Evolutionary conservation across 805 yeast species (phyloP), one percentile per base, ranked within the genome.

Genomic region (Yarrowia deformans): DNA sequence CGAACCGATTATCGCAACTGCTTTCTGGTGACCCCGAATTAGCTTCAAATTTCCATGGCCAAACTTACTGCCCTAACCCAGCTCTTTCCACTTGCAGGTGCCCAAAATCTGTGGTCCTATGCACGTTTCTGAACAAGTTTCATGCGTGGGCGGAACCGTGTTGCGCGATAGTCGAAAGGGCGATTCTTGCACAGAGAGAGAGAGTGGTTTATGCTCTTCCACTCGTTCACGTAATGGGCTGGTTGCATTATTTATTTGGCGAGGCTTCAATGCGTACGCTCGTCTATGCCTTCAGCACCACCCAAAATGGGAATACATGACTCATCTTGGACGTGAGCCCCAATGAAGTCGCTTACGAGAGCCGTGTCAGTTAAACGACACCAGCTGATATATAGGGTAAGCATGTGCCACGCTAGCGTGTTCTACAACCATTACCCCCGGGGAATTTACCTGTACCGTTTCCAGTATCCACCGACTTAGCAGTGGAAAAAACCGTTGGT

Each of bases 1-100:
- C 66, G 52, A 60, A 43, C 66, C 52, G 66, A 60, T 60, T 60
- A 43, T 60, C 66, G 50, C 52, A 60, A 60, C 66, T 60, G 66
- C 52, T 60, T 60, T 60, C 66, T 60, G 52, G 52, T 60, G 66
- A 45, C 52, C 66, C 46, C 66, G 52, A 60, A 60, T 60, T 60
- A 60, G 52, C 66, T 60, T 60, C 66, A 60, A 60, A 60, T 60
- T 60, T 60, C 66, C 66, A 60, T 43, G 66, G 40, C 50, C 52
- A 60, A 60, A 32, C 42, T 43, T 43, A 19, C 32, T 34, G 52
- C 50, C 66, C 66, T 60, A 60, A 60, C 66, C 66, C 66, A 34
- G 14, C 19, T 10, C 14, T 60, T 60, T 18, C 66, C 19, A 40
- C 63, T 8, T 43, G 13, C 34, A 34, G 50, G 66, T 23, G 29